Evolutionary conservation across 2,329 filamentous ascomycete species (phyloP).

Genomic region (Cladosporium velox): DNA sequence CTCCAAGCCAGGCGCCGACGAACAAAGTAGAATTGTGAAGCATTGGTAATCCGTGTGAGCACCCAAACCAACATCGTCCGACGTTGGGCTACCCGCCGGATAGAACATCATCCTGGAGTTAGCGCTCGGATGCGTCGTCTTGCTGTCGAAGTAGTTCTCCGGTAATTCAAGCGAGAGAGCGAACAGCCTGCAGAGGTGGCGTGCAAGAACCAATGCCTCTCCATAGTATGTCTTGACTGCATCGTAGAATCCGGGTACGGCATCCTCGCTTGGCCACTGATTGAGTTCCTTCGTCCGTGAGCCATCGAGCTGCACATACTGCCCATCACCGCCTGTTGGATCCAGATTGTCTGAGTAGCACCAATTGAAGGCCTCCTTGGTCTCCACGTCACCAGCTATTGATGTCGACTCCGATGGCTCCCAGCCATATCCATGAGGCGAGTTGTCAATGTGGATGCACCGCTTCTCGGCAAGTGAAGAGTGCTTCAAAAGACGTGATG

Average conservation of each 20-base stretch:
- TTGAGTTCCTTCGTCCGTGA: slow-evolving; percentile 32
- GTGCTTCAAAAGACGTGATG: slow-evolving; percentile 41
- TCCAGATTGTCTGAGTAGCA: slow-evolving; percentile 46
- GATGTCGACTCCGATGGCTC: slow-evolving; percentile 46
- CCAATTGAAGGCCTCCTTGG: slow-evolving; percentile 48
- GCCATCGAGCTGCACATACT: slow-evolving; percentile 46
- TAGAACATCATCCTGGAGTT: slow-evolving; percentile 46
- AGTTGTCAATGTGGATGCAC: slow-evolving; percentile 43
- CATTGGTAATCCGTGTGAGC: slow-evolving; percentile 40
- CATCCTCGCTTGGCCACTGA: slow-evolving; percentile 43
- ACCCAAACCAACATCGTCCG: slow-evolving; percentile 41
- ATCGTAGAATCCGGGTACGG: slow-evolving; percentile 43
- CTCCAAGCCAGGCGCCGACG: slow-evolving; percentile 32
- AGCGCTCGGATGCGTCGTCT: slow-evolving; percentile 44
- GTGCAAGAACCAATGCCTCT: slow-evolving; percentile 40
- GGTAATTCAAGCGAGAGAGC: slow-evolving; percentile 42
- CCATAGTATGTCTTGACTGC: slow-evolving; percentile 43
- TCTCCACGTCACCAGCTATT: slow-evolving; percentile 39
- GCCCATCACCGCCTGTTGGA: slow-evolving; percentile 43
- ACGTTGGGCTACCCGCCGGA: slow-evolving; percentile 32
- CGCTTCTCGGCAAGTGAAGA: slow-evolving; percentile 41
- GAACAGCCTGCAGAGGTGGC: slow-evolving; percentile 46
- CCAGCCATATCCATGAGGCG: slow-evolving; percentile 44
- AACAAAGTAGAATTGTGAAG: slow-evolving; percentile 35
- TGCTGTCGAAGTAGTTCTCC: slow-evolving; percentile 44